Percentiles rank a stretch among this genome's conserved stretches.
phyloP scores from a whole-genome alignment of 2,329 filamentous ascomycete species.

The Ophiostoma angusticollis region DNA sequence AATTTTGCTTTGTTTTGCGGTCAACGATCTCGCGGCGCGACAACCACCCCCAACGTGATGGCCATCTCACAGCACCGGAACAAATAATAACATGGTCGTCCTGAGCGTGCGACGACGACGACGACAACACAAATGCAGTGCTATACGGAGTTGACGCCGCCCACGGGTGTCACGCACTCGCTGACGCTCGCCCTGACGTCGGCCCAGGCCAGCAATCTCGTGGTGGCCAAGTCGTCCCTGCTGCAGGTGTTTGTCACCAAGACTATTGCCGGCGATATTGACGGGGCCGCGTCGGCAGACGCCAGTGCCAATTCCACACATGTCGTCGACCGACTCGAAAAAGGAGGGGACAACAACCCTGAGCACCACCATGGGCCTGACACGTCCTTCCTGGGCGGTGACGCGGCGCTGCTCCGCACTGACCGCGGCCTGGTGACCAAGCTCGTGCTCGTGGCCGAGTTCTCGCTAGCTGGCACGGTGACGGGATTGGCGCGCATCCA shows the following conservation, averaged over 20 bases:
- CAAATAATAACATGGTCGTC: conserved; percentile 14
- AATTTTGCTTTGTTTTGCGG: no score
- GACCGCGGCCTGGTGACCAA: conserved; percentile 58
- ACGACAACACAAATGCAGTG: conserved; percentile 69
- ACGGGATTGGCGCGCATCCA: conserved; percentile 72
- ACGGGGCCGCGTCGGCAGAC: conserved; percentile 29
- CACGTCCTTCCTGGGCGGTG: conserved; percentile 51
- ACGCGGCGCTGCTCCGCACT: conserved; percentile 46
- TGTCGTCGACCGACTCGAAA: no score
- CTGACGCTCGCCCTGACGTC: conserved; percentile 67
- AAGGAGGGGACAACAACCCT: no score
- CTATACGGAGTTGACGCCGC: conserved; percentile 90
- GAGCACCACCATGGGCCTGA: conserved; percentile 54
- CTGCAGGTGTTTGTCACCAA: conserved; percentile 80
- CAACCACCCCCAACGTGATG: conserved; percentile 38
- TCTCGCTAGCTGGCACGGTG: conserved; percentile 69
- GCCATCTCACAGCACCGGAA: conserved; percentile 44
- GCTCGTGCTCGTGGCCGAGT: conserved; percentile 75
- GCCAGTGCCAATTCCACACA: no score
- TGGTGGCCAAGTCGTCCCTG: conserved; percentile 84
- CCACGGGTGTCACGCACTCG: conserved; percentile 86
- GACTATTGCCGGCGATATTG: conserved; percentile 50
- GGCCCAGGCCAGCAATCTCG: conserved; percentile 64
- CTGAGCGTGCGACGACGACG: conserved; percentile 15
- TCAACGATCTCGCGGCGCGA: no score